Base-by-base conservation (phyloP, 768 basidiomycete species). In the Xerocomellus amylosporus region DNA sequence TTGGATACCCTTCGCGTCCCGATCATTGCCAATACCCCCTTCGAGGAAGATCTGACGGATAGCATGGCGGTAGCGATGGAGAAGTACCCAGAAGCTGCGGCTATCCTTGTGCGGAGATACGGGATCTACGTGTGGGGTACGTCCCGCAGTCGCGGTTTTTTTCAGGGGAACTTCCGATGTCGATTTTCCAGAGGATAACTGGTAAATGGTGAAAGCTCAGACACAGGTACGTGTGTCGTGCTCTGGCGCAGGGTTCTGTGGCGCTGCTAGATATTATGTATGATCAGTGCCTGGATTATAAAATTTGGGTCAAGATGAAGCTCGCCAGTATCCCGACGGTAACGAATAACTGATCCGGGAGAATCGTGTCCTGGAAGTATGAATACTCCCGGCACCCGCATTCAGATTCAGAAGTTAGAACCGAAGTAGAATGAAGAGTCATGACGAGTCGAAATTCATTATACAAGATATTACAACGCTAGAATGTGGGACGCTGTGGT, bases 141-240 rank as follows among this genome's bases (percentile, higher is more conserved):
- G 76, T 61, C 6, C 30, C n/a, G 24, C 26, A 4, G 14, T 26
- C 12, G 8, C 14, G 14, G 8, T 53, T 26, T n/a, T 44, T 17
- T 37, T 15, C 13, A 13, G 8, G 5, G 28, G 4, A 2, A 34
- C 58, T 13, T 31, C 48, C 61, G 46, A 67, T 59, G 41, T 49
- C 4, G 41, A 19, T 45, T 53, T n/a, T 45, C 40, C 54, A 84
- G 83, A 79, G 19, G 66, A 76, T 44, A 82, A 89, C 65, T 93
- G 91, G 91, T 82, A 91, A 71, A 90, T 88, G 66, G 90, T 91
- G 9, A 93, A 93, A 73, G 90, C 90, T 0, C 91, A 93, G 64
- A 84, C 89, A 1, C 91, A 93, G 78, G 87, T 36, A 15, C 17
- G 14, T n/a, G n/a, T n/a, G n/a, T 8, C 33, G n/a, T 13, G 17